These are phyloP conservation scores for Flaveria bidentis DNA, from an alignment of 129 eudicot species.

Conservation along the genomic window DNA sequence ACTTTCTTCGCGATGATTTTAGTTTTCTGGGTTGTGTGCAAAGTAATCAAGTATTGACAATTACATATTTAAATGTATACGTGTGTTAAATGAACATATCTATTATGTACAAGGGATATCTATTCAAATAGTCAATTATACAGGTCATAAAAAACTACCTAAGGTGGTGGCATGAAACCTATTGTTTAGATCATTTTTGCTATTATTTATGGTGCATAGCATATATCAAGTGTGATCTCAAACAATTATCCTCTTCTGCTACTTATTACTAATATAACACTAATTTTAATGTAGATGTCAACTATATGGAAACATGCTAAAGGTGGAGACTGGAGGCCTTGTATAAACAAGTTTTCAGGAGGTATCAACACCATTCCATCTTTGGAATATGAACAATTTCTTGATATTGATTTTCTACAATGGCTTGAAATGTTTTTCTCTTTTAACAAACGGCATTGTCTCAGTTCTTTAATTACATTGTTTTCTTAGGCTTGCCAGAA, in stretches of 20 bases:
- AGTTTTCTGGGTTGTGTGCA: slow-evolving; percentile 2
- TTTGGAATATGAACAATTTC: slow-evolving; percentile 10
- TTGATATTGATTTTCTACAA: slow-evolving; percentile 1
- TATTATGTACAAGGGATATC: neutral
- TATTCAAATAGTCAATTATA: neutral
- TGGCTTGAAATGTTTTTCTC: neutral
- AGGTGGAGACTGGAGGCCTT: slow-evolving; percentile 89
- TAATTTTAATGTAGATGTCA: slow-evolving; percentile 58
- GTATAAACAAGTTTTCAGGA: slow-evolving; percentile 71
- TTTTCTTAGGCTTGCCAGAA: slow-evolving; percentile 67
- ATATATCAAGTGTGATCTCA: slow-evolving; percentile 5
- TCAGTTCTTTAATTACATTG: slow-evolving; percentile 10
- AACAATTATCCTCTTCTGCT: slow-evolving; percentile 8
- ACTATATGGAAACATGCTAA: slow-evolving; percentile 91
- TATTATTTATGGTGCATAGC: neutral
- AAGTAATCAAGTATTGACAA: neutral
- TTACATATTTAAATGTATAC: neutral
- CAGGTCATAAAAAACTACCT: neutral
- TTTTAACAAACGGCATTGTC: neutral
- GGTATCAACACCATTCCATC: slow-evolving; percentile 44
- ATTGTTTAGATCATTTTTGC: neutral
- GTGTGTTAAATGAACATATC: slow-evolving; percentile 1
- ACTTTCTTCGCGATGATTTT: neutral
- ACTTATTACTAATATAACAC: slow-evolving; percentile 23
- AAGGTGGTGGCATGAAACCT: neutral